phyloP scores from a whole-genome alignment of 169 alveolate genomes.

The Plasmodium sp. region DNA sequence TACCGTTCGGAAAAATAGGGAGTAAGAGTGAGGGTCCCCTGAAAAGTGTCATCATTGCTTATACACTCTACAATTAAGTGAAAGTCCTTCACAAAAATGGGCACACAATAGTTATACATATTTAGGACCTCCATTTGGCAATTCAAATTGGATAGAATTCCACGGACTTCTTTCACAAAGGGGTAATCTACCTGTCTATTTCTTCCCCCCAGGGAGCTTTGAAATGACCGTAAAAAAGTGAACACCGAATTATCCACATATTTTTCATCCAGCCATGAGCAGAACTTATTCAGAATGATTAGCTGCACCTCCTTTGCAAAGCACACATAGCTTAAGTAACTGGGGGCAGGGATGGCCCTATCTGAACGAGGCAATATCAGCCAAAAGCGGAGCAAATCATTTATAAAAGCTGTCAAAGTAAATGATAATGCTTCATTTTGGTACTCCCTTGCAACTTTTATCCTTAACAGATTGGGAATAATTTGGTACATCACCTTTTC shows the following conservation, averaged over 20 bases:
- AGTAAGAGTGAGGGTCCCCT: constrained; percentile 15
- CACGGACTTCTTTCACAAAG: constrained; percentile 30
- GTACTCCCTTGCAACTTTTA: constrained; percentile 19
- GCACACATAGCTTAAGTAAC: constrained; percentile 3
- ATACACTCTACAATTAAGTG: constrained; percentile 63
- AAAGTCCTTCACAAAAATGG: constrained; percentile 53
- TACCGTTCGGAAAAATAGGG: constrained; percentile 70
- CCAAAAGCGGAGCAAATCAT: constrained; percentile 4
- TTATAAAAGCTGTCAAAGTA: constrained; percentile 17
- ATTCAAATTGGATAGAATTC: constrained; percentile 34
- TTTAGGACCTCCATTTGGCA: background rate
- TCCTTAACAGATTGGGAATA: constrained; percentile 33
- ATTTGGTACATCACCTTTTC: background rate
- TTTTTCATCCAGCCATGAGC: constrained; percentile 43
- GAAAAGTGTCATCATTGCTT: constrained; percentile 35
- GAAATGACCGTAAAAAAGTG: constrained; percentile 42
- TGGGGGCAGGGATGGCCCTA: background rate
- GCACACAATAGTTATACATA: constrained; percentile 55
- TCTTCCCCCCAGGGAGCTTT: background rate
- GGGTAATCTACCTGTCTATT: constrained; percentile 29
- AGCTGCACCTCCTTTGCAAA: constrained; percentile 45
- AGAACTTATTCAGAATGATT: constrained; percentile 21
- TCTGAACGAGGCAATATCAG: constrained; percentile 2
- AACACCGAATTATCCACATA: constrained; percentile 7
- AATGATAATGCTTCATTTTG: background rate